phyloP scores from a whole-genome alignment of 768 basidiomycete genomes.

The Multifurca ochricompacta region DNA sequence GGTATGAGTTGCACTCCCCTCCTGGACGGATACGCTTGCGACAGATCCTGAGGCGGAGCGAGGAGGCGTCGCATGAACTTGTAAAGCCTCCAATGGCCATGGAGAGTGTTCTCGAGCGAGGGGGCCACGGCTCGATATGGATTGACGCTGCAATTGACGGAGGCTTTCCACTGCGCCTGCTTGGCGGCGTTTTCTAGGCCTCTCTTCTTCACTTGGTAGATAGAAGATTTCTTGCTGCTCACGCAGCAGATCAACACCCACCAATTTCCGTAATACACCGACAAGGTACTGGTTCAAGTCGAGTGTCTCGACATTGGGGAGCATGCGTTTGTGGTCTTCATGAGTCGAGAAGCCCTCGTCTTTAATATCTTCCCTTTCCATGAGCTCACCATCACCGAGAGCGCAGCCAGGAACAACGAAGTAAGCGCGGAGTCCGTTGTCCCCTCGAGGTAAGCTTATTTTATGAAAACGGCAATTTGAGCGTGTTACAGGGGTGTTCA shows the following conservation, averaged over 20 bases:
- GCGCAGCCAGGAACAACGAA: slow-evolving; percentile 69
- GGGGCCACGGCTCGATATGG: slow-evolving; percentile 2
- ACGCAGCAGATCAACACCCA: slow-evolving; percentile 55
- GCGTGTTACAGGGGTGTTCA: slow-evolving; percentile 50
- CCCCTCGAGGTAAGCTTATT: slow-evolving; percentile 52
- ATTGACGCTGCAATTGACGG: slow-evolving; percentile 15
- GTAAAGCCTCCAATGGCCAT: slow-evolving; percentile 4
- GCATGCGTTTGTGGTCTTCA: slow-evolving; percentile 41
- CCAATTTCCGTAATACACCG: slow-evolving; percentile 49
- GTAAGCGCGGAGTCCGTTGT: slow-evolving; percentile 43
- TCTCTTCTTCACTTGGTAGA: slow-evolving; percentile 44
- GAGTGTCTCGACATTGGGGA: slow-evolving; percentile 41
- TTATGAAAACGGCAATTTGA: slow-evolving; percentile 66
- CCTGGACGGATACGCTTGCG: background rate
- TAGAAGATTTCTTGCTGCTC: slow-evolving; percentile 61
- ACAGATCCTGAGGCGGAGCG: slow-evolving; percentile 7
- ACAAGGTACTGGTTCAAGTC: slow-evolving; percentile 47
- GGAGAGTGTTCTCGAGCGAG: slow-evolving; percentile 10
- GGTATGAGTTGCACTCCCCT: background rate
- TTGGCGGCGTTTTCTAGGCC: slow-evolving; percentile 15
- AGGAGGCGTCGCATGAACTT: background rate
- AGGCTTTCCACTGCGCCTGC: slow-evolving; percentile 9
- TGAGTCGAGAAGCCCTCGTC: slow-evolving; percentile 52
- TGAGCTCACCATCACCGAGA: slow-evolving; percentile 47
- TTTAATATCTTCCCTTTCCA: slow-evolving; percentile 47